Conservation (phyloP, 1,284 basidiomycete genomes). For the Leccinum holopus region DNA sequence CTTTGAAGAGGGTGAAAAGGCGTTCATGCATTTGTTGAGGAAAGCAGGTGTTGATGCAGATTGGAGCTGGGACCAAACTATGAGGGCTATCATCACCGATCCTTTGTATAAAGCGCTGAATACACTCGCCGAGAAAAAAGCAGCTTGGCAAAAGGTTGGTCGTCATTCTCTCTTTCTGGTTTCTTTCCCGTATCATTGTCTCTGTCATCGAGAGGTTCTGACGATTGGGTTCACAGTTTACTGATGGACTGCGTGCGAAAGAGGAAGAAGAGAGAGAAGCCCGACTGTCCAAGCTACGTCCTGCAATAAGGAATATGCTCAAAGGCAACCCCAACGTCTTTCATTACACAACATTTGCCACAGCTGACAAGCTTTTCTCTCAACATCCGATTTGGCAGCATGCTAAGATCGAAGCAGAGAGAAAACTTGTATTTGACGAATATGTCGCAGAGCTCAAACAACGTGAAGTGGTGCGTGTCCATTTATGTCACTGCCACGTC, state of each 20-base stretch:
- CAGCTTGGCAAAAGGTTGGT: conserved; percentile 85
- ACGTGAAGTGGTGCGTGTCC: conserved; percentile 72
- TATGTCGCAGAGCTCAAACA: conserved; percentile 82
- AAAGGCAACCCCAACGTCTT: conserved; percentile 82
- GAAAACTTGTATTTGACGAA: conserved; percentile 85
- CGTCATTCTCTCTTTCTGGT: background rate
- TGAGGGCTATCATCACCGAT: conserved; percentile 97
- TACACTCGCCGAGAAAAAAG: conserved; percentile 92
- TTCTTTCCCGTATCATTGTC: background rate
- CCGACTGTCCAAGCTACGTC: conserved; percentile 78
- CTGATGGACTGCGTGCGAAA: conserved; percentile 58
- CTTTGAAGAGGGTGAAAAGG: conserved; percentile 88
- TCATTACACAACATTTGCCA: conserved; percentile 85
- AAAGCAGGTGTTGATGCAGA: conserved; percentile 86
- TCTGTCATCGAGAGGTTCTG: conserved; percentile 6
- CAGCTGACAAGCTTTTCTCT: conserved; percentile 79
- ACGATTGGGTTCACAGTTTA: conserved; percentile 54
- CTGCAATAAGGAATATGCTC: conserved; percentile 80
- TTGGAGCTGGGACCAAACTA: conserved; percentile 98
- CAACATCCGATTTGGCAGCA: conserved; percentile 89
- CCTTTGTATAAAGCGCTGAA: conserved; percentile 95
- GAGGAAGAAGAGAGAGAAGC: conserved; percentile 81
- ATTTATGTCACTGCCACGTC: conserved; percentile 1
- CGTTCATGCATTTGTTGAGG: conserved; percentile 86
- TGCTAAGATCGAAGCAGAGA: conserved; percentile 78